phyloP scores from a whole-genome alignment of 352 stramenopile genomes.

The Globisporangium solare region DNA sequence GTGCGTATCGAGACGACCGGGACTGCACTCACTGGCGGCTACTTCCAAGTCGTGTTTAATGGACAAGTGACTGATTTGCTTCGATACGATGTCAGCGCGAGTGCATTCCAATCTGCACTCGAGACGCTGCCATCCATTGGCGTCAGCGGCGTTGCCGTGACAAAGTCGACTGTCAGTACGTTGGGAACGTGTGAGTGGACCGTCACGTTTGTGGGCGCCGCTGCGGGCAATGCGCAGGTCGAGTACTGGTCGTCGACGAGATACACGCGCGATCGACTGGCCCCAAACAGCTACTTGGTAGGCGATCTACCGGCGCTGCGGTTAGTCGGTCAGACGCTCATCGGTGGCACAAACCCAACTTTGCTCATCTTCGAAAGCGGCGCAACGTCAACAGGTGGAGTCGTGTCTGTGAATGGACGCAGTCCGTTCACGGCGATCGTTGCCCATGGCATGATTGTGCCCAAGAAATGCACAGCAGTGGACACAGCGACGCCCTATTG shows the following conservation, averaged over 20 bases:
- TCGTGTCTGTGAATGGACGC: slow-evolving; percentile 31
- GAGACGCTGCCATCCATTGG: slow-evolving; percentile 56
- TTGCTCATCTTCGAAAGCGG: slow-evolving; percentile 33
- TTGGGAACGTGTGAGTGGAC: slow-evolving; percentile 39
- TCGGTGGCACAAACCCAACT: slow-evolving; percentile 24
- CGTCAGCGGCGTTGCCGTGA: slow-evolving; percentile 33
- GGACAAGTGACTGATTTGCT: slow-evolving; percentile 53
- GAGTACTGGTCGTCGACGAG: slow-evolving; percentile 66
- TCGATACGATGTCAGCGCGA: slow-evolving; percentile 52
- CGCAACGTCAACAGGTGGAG: slow-evolving; percentile 23
- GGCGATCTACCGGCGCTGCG: slow-evolving; percentile 39
- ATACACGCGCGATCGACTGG: slow-evolving; percentile 41
- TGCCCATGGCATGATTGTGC: slow-evolving; percentile 53
- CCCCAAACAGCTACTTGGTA: slow-evolving; percentile 42
- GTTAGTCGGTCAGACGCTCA: slow-evolving; percentile 24
- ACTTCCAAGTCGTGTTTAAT: slow-evolving; percentile 72
- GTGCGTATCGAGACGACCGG: slow-evolving; percentile 43
- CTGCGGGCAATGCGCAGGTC: slow-evolving; percentile 33
- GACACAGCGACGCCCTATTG: slow-evolving; percentile 53
- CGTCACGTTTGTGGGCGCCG: slow-evolving; percentile 55
- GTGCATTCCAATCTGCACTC: slow-evolving; percentile 50
- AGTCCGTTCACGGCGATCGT: slow-evolving; percentile 54
- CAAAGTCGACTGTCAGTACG: slow-evolving; percentile 22
- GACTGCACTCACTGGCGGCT: slow-evolving; percentile 31
- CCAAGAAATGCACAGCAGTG: slow-evolving; percentile 60